Percentiles rank a stretch among this genome's conserved stretches.
Conservation (phyloP, 352 stramenopile species). For the Globisporangium radiosum region DNA sequence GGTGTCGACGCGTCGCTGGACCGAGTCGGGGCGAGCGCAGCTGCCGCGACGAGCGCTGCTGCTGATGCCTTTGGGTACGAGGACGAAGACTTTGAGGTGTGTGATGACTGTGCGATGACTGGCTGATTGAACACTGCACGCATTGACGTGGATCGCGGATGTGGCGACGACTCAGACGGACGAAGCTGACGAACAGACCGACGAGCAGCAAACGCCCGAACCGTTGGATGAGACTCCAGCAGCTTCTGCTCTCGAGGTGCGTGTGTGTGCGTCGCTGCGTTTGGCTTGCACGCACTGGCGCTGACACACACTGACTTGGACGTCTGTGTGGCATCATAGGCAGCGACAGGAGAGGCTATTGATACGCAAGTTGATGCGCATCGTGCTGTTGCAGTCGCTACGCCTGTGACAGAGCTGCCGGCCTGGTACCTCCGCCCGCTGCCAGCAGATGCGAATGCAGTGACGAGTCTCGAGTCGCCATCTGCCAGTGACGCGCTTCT, state of each 20-base stretch:
- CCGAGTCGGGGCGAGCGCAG: conserved; percentile 1
- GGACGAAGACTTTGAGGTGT: conserved; percentile 70
- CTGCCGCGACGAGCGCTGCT: not conserved
- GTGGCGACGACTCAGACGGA: not conserved
- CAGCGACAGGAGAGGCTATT: not conserved
- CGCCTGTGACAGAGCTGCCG: not conserved
- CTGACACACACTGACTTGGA: not conserved
- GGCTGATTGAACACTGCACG: too few species aligned
- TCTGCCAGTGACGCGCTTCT: not conserved
- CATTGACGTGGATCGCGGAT: not conserved
- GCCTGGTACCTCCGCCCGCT: conserved; percentile 8
- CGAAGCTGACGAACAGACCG: not conserved
- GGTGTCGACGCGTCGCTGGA: conserved; percentile 18
- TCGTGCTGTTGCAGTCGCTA: not conserved
- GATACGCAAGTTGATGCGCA: not conserved
- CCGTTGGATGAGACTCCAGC: not conserved
- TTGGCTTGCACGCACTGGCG: too few species aligned
- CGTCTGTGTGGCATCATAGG: not conserved
- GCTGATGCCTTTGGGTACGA: conserved; percentile 60
- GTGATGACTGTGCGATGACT: not conserved
- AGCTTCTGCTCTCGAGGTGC: not conserved
- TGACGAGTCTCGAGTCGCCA: not conserved
- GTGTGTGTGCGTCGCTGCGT: not conserved
- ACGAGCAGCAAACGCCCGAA: not conserved
- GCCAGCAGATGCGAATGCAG: not conserved